phyloP scores from a whole-genome alignment of 2,329 filamentous ascomycete genomes.

The Sclerotinia borealis region DNA sequence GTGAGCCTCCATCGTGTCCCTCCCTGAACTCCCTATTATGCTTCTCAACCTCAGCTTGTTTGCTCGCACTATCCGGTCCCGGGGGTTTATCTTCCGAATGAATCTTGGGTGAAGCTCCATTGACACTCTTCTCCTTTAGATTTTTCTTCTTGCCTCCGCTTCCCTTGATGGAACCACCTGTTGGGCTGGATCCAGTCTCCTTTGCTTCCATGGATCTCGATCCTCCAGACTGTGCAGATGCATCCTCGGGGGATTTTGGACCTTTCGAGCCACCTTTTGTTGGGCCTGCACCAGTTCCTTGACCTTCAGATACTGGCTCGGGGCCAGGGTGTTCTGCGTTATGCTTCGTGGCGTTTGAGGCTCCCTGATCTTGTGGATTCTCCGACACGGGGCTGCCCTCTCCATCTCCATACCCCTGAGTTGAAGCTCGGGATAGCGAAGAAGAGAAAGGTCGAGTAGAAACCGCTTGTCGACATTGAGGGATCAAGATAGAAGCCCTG shows the following conservation, averaged over 20 bases:
- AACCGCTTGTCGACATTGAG: slow-evolving; percentile 12
- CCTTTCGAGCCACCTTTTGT: slow-evolving; percentile 32
- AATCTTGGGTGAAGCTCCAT: slow-evolving; percentile 18
- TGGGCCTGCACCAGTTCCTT: slow-evolving; percentile 35
- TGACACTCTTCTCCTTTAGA: neutral
- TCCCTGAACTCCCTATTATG: slow-evolving; percentile 54
- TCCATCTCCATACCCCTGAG: slow-evolving; percentile 38
- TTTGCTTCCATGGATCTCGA: slow-evolving; percentile 37
- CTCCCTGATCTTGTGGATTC: slow-evolving; percentile 35
- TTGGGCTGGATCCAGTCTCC: slow-evolving; percentile 34
- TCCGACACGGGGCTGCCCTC: slow-evolving; percentile 35
- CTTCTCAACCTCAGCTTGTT: slow-evolving; percentile 50
- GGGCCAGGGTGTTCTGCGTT: slow-evolving; percentile 41
- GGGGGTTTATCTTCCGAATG: slow-evolving; percentile 21
- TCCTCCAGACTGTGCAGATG: slow-evolving; percentile 36
- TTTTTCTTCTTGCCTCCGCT: slow-evolving; percentile 24
- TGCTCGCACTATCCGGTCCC: slow-evolving; percentile 34
- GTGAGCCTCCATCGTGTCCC: slow-evolving; percentile 43
- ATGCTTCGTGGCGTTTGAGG: slow-evolving; percentile 31
- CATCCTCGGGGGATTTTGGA: slow-evolving; percentile 27
- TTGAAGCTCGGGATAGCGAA: slow-evolving; percentile 11
- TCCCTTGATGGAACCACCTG: slow-evolving; percentile 23
- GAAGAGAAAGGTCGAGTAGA: slow-evolving; percentile 19
- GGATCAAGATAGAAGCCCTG: slow-evolving; percentile 12
- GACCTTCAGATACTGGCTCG: slow-evolving; percentile 36